phyloP scores from a whole-genome alignment of 805 yeast genomes.

The Vanderwaltozyma polyspora region DNA sequence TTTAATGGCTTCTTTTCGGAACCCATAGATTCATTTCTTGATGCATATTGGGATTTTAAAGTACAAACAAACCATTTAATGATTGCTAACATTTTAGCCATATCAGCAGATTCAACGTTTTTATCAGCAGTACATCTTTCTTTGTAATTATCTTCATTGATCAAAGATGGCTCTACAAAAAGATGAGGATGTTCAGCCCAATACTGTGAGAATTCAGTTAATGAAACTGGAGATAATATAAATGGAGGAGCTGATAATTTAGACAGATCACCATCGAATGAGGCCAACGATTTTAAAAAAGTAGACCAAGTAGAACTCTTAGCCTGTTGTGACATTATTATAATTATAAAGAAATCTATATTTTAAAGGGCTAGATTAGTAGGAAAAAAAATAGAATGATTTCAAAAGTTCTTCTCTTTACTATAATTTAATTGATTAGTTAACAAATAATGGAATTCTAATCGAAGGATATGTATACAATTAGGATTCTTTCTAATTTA shows the following conservation, averaged over 20 bases:
- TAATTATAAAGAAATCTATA: no score
- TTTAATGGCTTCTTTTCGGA: constrained; percentile 93
- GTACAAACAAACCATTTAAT: constrained; percentile 87
- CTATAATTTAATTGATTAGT: no score
- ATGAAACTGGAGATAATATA: constrained; percentile 80
- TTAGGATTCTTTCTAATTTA: no score
- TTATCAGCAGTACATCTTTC: constrained; percentile 21
- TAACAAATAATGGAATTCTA: no score
- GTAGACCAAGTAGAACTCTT: constrained; percentile 71
- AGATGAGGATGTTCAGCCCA: constrained; percentile 92
- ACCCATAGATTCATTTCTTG: constrained; percentile 87
- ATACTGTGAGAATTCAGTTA: constrained; percentile 85
- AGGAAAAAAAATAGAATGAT: background rate
- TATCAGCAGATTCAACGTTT: constrained; percentile 37
- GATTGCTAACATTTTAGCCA: constrained; percentile 59
- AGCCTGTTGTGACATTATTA: constrained; percentile 21
- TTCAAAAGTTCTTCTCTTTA: no score
- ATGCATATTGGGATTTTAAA: constrained; percentile 84
- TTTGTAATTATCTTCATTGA: constrained; percentile 13
- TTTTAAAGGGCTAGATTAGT: background rate
- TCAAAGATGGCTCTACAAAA: constrained; percentile 57
- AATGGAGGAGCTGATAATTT: constrained; percentile 96
- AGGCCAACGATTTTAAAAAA: constrained; percentile 79
- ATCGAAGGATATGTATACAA: no score
- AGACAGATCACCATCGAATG: constrained; percentile 88